phyloP scores from a whole-genome alignment of 768 basidiomycete genomes.

The Podaxis carcinomalis region DNA sequence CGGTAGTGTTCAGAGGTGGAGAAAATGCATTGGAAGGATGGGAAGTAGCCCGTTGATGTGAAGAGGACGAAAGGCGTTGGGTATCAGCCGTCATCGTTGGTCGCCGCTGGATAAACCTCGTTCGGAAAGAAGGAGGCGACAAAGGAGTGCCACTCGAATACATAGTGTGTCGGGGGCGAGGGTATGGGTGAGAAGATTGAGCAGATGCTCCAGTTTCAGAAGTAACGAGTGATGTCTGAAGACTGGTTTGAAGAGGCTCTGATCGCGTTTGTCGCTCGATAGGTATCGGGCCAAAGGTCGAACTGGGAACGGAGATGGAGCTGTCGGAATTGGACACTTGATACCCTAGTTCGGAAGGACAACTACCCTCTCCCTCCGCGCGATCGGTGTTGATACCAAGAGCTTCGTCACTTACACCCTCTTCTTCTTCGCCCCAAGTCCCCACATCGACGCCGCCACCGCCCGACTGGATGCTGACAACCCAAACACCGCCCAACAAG shows the following conservation, averaged over 20 bases:
- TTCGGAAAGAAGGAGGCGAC: constrained; percentile 1
- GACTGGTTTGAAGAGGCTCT: background rate
- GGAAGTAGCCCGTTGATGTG: constrained; percentile 4
- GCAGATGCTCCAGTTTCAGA: background rate
- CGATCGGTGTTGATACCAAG: constrained; percentile 12
- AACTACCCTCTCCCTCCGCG: constrained; percentile 18
- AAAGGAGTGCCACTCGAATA: background rate
- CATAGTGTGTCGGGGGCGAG: constrained; percentile 1
- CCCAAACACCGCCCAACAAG: constrained; percentile 85
- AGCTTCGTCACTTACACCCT: constrained; percentile 28
- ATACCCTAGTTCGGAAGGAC: background rate
- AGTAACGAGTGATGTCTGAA: background rate
- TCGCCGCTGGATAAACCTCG: constrained; percentile 2
- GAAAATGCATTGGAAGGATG: constrained; percentile 19
- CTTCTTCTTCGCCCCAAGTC: constrained; percentile 41
- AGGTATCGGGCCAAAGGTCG: constrained; percentile 17
- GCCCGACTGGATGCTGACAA: constrained; percentile 74
- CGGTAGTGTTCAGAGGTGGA: constrained; percentile 30
- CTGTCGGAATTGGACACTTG: background rate
- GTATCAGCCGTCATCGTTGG: background rate
- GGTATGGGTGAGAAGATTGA: background rate
- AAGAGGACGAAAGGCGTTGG: background rate
- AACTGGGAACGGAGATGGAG: background rate
- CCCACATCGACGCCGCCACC: constrained; percentile 48
- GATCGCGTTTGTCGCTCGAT: constrained; percentile 28